Conservation (phyloP, 1,284 basidiomycete species). For the Cutaneotrichosporon cutaneum region DNA sequence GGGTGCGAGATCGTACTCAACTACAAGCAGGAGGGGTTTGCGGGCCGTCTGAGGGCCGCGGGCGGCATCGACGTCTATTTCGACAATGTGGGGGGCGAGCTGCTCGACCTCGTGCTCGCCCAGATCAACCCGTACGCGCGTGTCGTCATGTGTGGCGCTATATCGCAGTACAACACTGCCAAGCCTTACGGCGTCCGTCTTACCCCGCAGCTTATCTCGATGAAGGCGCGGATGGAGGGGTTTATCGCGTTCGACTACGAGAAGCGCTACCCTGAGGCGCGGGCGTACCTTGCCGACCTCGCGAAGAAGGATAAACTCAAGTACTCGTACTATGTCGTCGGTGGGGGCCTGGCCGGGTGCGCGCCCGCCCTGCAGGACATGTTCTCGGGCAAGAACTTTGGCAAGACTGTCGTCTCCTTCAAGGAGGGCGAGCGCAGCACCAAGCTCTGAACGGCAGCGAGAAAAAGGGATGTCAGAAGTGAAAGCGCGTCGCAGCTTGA, state of each 20-base stretch:
- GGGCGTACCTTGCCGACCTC: conserved; percentile 57
- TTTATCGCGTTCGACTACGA: conserved; percentile 71
- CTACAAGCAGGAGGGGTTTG: conserved; percentile 78
- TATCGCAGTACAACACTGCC: conserved; percentile 54
- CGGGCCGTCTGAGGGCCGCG: conserved; percentile 55
- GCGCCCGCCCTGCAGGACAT: conserved; percentile 67
- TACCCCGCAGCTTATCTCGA: conserved; percentile 63
- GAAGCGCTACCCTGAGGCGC: conserved; percentile 49
- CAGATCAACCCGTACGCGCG: conserved; percentile 73
- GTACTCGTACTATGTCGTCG: conserved; percentile 70
- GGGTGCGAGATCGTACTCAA: conserved; percentile 80
- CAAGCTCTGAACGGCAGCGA: conserved; percentile 12
- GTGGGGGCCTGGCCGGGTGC: conserved; percentile 68
- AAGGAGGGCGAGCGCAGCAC: conserved; percentile 7
- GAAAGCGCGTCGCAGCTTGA: not conserved
- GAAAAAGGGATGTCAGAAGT: not conserved
- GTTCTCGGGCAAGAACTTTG: conserved; percentile 75
- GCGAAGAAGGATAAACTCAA: conserved; percentile 70
- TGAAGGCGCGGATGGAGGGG: conserved; percentile 56
- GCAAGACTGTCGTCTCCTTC: conserved; percentile 61
- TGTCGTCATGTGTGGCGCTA: conserved; percentile 74
- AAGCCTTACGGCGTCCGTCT: conserved; percentile 48
- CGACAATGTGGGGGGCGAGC: conserved; percentile 77
- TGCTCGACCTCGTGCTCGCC: conserved; percentile 69
- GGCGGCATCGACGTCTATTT: conserved; percentile 75